Evolutionary conservation across 139 green algal species (phyloP).

Genomic region (Trebouxia sp.): DNA sequence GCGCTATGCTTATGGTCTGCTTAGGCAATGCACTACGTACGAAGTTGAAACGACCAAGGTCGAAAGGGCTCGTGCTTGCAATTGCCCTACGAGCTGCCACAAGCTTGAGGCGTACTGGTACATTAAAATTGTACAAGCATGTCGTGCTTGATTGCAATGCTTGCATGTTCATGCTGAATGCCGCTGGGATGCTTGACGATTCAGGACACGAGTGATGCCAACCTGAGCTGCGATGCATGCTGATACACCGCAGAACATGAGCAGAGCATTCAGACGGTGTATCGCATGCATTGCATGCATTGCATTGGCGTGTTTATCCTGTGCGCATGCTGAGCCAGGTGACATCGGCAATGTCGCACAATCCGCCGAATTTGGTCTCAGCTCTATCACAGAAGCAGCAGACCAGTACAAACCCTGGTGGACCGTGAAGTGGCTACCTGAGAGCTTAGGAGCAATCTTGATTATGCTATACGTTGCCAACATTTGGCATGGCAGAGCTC

Average conservation of each 20-base stretch:
- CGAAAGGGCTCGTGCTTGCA: too few relatives aligned
- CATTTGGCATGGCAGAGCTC: conserved; percentile 17
- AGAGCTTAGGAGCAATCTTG: not conserved
- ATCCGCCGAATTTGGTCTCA: not conserved
- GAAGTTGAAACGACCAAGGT: too few relatives aligned
- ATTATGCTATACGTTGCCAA: not conserved
- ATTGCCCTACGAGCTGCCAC: too few relatives aligned
- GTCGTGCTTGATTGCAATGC: too few relatives aligned
- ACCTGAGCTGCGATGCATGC: too few relatives aligned
- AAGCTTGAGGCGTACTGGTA: too few relatives aligned
- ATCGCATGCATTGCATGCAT: not conserved
- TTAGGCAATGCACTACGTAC: too few relatives aligned
- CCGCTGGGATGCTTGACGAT: too few relatives aligned
- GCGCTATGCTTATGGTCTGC: too few relatives aligned
- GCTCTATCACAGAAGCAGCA: not conserved
- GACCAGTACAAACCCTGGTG: not conserved
- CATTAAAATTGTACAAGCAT: too few relatives aligned
- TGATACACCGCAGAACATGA: not conserved
- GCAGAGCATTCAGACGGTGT: not conserved
- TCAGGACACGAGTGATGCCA: too few relatives aligned
- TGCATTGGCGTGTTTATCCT: not conserved
- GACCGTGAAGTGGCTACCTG: not conserved
- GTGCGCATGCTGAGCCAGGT: not conserved
- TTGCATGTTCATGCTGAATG: too few relatives aligned
- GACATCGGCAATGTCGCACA: not conserved